Evolutionary conservation across 1,139 yeast species (phyloP), one percentile per base, ranked within the genome.

Genomic region (Nakaseomyces glabratus): DNA sequence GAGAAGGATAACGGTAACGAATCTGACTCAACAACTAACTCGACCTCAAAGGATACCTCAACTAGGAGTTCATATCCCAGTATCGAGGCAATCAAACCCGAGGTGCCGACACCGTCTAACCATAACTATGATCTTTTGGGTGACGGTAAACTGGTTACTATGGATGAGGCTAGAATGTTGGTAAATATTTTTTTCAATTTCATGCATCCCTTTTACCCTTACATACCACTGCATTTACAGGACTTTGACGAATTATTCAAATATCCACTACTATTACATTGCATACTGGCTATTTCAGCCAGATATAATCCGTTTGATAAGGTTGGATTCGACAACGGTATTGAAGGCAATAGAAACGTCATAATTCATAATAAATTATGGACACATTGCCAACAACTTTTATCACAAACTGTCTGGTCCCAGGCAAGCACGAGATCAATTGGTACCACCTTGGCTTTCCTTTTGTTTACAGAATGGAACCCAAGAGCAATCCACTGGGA

Each of bases 401-500:
- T 86, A 32, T 81, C 94, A 2, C 85, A 79, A 54, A 80, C 95
- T 0, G 90, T 85, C 4, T 86, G 95, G 95, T 95, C 94, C 1
- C 95, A 84, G 54, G 93, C 95, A 0, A 76, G 86, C 40, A 81
- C 94, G 4, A 63, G 95, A 43, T 79, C 93, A 0, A 73, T 85
- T 5, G 95, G 95, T 1, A 85, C 95, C 0, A 78, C 85, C 5
- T 69, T 81, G 47, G 88, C 95, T 1, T 84, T 86, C 52, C 61
- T 86, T 32, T 61, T 88, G n/a, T 79, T 86, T 47, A 82, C 95
- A 0, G 95, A 86, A 55, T 86, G 96, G 96, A 85, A 85, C 49
- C 95, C 95, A 1, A 64, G 95, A 36, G 95, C 95, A 4, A 85
- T 86, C 42, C 95, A 86, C 57, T 81, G 86, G 77, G 63, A 86